Evolutionary conservation across 257 asterid species (phyloP), one percentile per base, ranked within the genome.

Genomic region (Capsicum chinense): DNA sequence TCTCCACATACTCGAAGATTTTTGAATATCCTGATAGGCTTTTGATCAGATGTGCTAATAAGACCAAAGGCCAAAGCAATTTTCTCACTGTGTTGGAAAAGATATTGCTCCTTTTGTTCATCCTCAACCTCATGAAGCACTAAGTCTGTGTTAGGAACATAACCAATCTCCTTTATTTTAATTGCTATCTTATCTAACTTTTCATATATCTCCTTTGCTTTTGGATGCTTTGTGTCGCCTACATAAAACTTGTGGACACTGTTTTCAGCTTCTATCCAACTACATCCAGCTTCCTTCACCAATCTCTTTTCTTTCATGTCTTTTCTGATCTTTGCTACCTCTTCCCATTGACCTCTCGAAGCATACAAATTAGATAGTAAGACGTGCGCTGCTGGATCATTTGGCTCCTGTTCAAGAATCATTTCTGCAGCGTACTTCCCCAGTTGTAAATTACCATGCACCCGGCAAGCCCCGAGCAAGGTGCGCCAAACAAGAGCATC

Each of bases 101-200:
- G 84, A 81, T 89, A 92, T 21, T 86, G 90, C 76, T 93, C 99
- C 91, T 94, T 96, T 57, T 83, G 85, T 76, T 92, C 97, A 87
- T 96, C 98, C 89, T 92, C 98, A 83, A 94, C 93, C 60, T 96
- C 98, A 47, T 96, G 98, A 70, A 94, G 92, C 7, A 96, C 99
- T 63, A 91, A 87, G 73, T 88, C 88, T 0, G 95, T 93, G 73
- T 93, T 93, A 0, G 98, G 95, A 2, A 90, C 92, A 82, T 96
- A 94, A 2, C 99, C 99, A 80, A 94, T 89, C 83, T 84, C 89
- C 83, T 90, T 94, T 79, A 94, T 94, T 68, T 89, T 84, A 19
- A 39, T 9, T 26, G 52, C 88, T 87, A 92, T 56, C 26, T 60
- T 85, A 84, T 88, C 90, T 19, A 96, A 83, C 70, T 93, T 92